A percentile compares a stretch with the other conserved stretches of the same genome.
These are phyloP conservation scores for Psilocybe subaeruginosa DNA, from an alignment of 768 basidiomycete species.

Conservation along the genomic window DNA sequence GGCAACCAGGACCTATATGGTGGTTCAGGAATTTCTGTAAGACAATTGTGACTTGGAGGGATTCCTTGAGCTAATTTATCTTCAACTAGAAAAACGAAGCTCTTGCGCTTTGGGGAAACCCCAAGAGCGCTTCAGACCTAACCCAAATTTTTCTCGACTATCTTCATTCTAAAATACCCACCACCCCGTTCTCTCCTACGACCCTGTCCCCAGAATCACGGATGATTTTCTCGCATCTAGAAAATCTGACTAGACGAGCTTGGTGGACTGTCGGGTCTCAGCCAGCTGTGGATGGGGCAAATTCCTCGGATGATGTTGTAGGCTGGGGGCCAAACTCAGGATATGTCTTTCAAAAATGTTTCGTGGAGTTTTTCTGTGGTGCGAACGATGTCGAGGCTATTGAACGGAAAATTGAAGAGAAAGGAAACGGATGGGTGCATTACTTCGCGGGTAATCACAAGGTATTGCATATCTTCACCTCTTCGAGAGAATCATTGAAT, in stretches of 20 bases:
- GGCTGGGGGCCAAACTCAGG: constrained; percentile 95
- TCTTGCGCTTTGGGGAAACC: constrained; percentile 77
- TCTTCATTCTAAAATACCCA: constrained; percentile 69
- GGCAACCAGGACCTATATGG: constrained; percentile 84
- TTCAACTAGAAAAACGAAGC: constrained; percentile 59
- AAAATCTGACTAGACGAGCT: constrained; percentile 72
- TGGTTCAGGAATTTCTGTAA: constrained; percentile 61
- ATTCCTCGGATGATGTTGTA: constrained; percentile 74
- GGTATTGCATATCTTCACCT: constrained; percentile 41
- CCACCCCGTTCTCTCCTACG: constrained; percentile 87
- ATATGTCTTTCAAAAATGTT: constrained; percentile 97
- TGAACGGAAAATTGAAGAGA: constrained; percentile 55
- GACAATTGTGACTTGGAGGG: constrained; percentile 12
- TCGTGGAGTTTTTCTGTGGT: constrained; percentile 94
- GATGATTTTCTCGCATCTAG: constrained; percentile 77
- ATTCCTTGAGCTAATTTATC: neutral
- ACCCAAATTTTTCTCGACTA: constrained; percentile 81
- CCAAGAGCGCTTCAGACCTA: constrained; percentile 65
- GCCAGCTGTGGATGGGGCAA: constrained; percentile 84
- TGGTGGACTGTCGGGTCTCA: constrained; percentile 99
- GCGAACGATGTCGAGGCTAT: constrained; percentile 57
- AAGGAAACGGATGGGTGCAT: constrained; percentile 71
- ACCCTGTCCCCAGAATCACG: constrained; percentile 83
- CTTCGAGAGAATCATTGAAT: neutral
- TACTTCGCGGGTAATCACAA: constrained; percentile 83